Conservation (phyloP, 2,329 filamentous ascomycete species). For the Teratosphaeria epicoccoides region DNA sequence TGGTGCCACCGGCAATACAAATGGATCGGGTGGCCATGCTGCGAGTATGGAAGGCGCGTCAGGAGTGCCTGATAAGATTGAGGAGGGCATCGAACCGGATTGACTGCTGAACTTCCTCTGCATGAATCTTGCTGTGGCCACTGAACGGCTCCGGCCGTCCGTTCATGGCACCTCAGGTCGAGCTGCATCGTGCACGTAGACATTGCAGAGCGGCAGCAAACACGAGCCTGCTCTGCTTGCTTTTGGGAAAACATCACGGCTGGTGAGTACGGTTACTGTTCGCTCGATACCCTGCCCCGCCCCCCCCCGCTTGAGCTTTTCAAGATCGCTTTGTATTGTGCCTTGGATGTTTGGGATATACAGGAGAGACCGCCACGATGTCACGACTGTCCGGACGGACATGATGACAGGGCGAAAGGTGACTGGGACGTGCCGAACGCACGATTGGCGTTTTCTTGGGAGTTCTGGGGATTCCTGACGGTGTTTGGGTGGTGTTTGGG, state of each 20-base stretch:
- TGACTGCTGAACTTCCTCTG: constrained; percentile 9
- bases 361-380: neutral
- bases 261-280: neutral
- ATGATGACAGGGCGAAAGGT: neutral
- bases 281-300: neutral
- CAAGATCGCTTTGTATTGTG: neutral
- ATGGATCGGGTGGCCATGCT: constrained; percentile 15
- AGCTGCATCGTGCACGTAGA: neutral
- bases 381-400: neutral
- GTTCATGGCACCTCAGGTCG: too few species aligned
- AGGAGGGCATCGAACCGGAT: constrained; percentile 29
- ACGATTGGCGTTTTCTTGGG: neutral
- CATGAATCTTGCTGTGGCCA: too few species aligned
- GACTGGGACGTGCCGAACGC: neutral
- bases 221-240: neutral
- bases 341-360: neutral
- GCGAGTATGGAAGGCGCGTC: constrained; percentile 26
- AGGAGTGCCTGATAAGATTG: constrained; percentile 37
- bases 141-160: too few species aligned
- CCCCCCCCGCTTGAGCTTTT: neutral
- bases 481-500: neutral
- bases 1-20: neutral
- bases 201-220: neutral
- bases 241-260: neutral
- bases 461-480: neutral